phyloP scores from a whole-genome alignment of 345 rosid species.

The Citrus maxima region DNA sequence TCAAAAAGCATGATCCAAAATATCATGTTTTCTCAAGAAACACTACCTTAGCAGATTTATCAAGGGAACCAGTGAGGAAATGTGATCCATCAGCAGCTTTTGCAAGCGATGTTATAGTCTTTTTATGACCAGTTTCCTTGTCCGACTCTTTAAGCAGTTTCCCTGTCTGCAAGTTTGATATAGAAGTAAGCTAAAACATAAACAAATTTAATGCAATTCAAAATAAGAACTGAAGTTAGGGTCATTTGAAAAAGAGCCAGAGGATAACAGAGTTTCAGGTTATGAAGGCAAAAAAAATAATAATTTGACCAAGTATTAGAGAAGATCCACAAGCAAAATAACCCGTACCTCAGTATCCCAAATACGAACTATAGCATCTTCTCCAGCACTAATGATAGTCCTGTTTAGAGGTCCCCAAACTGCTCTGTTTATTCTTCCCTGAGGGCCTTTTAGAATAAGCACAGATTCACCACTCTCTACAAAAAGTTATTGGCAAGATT shows the following conservation, averaged over 20 bases:
- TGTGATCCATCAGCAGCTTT: constrained; percentile 85
- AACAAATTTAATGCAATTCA: not conserved
- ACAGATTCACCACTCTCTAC: constrained; percentile 72
- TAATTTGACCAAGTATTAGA: not conserved
- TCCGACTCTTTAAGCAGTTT: constrained; percentile 67
- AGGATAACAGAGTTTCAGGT: not conserved
- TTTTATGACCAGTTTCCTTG: constrained; percentile 78
- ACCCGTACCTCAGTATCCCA: constrained; percentile 88
- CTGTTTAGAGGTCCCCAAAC: constrained; percentile 91
- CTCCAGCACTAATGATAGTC: constrained; percentile 86
- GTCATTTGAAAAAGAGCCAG: not conserved
- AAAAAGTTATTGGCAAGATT: not conserved
- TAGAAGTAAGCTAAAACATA: not conserved
- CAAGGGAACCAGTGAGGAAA: constrained; percentile 84
- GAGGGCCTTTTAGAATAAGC: constrained; percentile 60
- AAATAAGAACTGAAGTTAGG: not conserved
- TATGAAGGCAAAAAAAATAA: not conserved
- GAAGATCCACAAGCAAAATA: not conserved
- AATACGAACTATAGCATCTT: constrained; percentile 73
- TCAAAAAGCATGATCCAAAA: not conserved
- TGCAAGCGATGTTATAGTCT: constrained; percentile 71
- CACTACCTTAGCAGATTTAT: constrained; percentile 90
- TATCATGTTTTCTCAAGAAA: not conserved
- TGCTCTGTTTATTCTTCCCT: constrained; percentile 86
- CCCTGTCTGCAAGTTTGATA: constrained; percentile 63